Base-by-base conservation (phyloP, 2,329 filamentous ascomycete genomes). In the Arthrobotrys conoides region DNA sequence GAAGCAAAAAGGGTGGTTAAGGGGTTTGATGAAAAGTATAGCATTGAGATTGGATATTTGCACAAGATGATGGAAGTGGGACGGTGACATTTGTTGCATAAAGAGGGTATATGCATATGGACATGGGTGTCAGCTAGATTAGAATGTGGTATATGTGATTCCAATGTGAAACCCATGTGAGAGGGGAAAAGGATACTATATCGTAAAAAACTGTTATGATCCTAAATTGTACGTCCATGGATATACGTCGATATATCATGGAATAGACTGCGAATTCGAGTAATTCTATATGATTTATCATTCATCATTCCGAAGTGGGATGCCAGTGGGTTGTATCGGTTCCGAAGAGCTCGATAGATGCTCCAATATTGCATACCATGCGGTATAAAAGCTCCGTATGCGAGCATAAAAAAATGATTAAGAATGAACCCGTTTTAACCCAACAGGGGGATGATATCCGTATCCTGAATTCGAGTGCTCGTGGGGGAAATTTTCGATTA, bases 41-140 rank as follows among this genome's bases (percentile, higher is more conserved):
- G 69, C 48, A 79, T 79, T 73, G 76, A 79, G 48, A 69, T 72
- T 69, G 68, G 68, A 33, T 79, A 79, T 70, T 44, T 79, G 48
- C 76, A 69, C n/a, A 79, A 73, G 38, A 79, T 79, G 76, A 70
- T 79, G 76, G 70, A 73, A 27, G 69, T 63, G 18, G 76, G 73
- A 48, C 49, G 67, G 33, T 55, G 67, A 63, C 44, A n/a, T 20
- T 27, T 57, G 20, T 46, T 64, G 16, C 49, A 27, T 20, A 46
- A 30, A 48, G n/a, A n/a, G 9, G 66, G 18, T 6, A 51, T 22
- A 24, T 8, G 10, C 12, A 10, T 16, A 24, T 24, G 20, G 24
- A 14, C 18, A n/a, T 65, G 33, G 33, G 64, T 44, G 10, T 46
- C 22, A 44, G n/a, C 18, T 41, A 30, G n/a, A 68, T 30, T 55